A percentile compares a stretch with the other conserved stretches of the same genome.
Evolutionary conservation across 1,284 basidiomycete species (phyloP).

Genomic region (Cryptococcus sp.): DNA sequence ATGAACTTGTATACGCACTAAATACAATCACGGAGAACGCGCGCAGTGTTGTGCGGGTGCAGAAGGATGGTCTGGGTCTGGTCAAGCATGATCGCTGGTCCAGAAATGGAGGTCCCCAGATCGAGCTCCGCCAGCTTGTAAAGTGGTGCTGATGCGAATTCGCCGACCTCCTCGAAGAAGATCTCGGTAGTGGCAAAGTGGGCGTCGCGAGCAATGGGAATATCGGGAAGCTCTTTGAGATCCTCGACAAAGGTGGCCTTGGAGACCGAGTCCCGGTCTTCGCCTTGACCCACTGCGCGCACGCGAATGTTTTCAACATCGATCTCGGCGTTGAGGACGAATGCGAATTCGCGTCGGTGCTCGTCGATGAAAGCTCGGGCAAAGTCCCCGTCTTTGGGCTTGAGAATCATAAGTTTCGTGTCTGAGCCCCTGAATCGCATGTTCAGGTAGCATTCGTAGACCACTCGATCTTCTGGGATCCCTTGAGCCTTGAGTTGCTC

Average conservation of each 20-base stretch:
- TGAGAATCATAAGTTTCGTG: constrained; percentile 41
- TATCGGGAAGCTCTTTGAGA: constrained; percentile 6
- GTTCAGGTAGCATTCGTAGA: constrained; percentile 61
- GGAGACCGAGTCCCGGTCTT: constrained; percentile 25
- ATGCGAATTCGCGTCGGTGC: constrained; percentile 41
- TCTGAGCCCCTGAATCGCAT: constrained; percentile 32
- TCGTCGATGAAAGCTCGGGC: constrained; percentile 29
- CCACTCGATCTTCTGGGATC: constrained; percentile 66
- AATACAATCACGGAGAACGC: not conserved
- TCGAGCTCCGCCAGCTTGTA: constrained; percentile 42
- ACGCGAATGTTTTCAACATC: constrained; percentile 41
- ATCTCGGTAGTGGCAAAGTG: constrained; percentile 24
- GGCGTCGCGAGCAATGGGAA: not conserved
- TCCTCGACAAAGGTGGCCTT: constrained; percentile 13
- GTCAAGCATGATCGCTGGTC: constrained; percentile 42
- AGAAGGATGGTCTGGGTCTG: constrained; percentile 45
- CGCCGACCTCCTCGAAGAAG: constrained; percentile 34
- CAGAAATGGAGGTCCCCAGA: constrained; percentile 34
- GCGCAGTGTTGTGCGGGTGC: not conserved
- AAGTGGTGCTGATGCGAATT: constrained; percentile 29
- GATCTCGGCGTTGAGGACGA: constrained; percentile 56
- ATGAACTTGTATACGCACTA: not conserved
- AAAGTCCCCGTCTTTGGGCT: constrained; percentile 28
- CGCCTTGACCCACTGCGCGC: constrained; percentile 31
- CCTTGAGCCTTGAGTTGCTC: constrained; percentile 77